A percentile compares a stretch with the other conserved stretches of the same genome.
These are phyloP conservation scores for Thelonectria discophora DNA, from an alignment of 2,329 filamentous ascomycete genomes.

Conservation along the genomic window DNA sequence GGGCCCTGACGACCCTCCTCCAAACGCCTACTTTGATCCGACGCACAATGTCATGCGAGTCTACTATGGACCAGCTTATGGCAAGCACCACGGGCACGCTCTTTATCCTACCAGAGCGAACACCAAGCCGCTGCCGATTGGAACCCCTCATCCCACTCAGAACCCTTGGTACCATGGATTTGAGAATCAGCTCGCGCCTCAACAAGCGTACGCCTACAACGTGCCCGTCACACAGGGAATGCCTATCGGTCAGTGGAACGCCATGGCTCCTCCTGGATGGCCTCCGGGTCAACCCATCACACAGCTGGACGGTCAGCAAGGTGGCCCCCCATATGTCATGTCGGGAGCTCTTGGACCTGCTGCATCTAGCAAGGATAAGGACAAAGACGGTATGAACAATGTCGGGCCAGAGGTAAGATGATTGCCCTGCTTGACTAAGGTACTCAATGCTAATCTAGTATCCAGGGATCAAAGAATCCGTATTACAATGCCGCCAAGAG, in stretches of 20 bases:
- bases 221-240: constrained; percentile 46
- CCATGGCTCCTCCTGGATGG: constrained; percentile 34
- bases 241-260: constrained; percentile 34
- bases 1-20: constrained; percentile 60
- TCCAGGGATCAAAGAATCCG: constrained; percentile 37
- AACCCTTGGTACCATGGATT: constrained; percentile 57
- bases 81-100: constrained; percentile 55
- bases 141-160: constrained; percentile 53
- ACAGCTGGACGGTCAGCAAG: constrained; percentile 12
- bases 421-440: background rate
- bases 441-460: constrained; percentile 20
- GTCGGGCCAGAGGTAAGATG: constrained; percentile 41
- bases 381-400: constrained; percentile 43
- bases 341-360: constrained; percentile 18
- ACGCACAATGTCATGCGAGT: constrained; percentile 62
- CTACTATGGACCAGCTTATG: constrained; percentile 66
- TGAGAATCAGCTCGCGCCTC: constrained; percentile 35
- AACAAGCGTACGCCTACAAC: constrained; percentile 32
- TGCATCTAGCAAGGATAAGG: constrained; percentile 35
- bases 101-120: constrained; percentile 56
- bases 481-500: constrained; percentile 41
- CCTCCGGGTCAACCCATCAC: constrained; percentile 21
- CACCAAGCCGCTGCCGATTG: constrained; percentile 49
- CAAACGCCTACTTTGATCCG: constrained; percentile 68
- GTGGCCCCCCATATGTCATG: constrained; percentile 9